Evolutionary conservation across 805 yeast species (phyloP).

Genomic region (Saturnispora hagleri): DNA sequence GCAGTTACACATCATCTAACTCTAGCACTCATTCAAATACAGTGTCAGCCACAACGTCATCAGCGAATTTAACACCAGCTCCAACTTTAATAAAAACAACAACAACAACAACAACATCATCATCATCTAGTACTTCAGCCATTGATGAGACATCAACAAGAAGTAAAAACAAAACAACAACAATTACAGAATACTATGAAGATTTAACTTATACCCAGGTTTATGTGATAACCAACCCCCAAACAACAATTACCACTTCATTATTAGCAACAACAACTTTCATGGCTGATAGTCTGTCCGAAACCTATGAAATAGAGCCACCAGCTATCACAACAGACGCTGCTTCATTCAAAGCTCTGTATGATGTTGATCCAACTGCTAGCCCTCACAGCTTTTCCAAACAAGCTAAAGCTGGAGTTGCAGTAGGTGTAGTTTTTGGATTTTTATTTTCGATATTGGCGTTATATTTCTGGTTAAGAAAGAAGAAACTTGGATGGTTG

Average conservation of each 20-base stretch:
- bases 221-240: conserved; percentile 23
- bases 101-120: background rate
- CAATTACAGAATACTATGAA: conserved; percentile 12
- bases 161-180: conserved; percentile 10
- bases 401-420: conserved; percentile 25
- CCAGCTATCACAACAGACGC: conserved; percentile 25
- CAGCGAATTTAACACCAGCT: background rate
- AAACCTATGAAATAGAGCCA: conserved; percentile 13
- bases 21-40: background rate
- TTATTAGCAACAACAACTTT: conserved; percentile 18
- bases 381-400: conserved; percentile 5
- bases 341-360: conserved; percentile 12
- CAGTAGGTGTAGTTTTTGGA: conserved; percentile 22
- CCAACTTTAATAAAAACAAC: background rate
- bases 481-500: background rate
- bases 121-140: background rate
- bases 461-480: conserved; percentile 11
- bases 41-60: background rate
- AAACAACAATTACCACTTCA: conserved; percentile 20
- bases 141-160: background rate
- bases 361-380: conserved; percentile 4
- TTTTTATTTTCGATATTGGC: conserved; percentile 12
- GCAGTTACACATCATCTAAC: background rate
- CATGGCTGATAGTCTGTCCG: conserved; percentile 9
- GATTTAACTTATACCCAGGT: conserved; percentile 21